These are phyloP conservation scores for Astrephomene gubernaculifera DNA, from an alignment of 139 green algal species.

Conservation along the genomic window DNA sequence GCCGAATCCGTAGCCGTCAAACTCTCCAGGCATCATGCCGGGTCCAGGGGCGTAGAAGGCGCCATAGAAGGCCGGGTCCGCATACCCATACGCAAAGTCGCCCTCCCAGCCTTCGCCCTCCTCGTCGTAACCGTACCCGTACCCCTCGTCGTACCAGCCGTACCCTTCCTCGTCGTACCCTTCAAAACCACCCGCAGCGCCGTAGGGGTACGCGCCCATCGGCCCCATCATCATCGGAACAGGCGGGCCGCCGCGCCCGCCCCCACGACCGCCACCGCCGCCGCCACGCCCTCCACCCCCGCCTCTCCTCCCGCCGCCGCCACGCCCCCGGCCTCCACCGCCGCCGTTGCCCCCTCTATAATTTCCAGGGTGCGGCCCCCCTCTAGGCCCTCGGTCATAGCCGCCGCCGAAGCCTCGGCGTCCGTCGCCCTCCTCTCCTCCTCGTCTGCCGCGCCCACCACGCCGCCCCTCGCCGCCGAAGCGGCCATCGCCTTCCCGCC, in stretches of 20 bases:
- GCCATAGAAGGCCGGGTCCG: conserved; percentile 9
- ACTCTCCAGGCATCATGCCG: not conserved
- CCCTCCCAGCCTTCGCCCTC: conserved; percentile 14
- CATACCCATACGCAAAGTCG: conserved; percentile 1
- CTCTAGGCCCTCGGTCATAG: not conserved
- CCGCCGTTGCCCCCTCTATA: not conserved
- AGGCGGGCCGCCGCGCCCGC: no score
- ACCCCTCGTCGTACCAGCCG: conserved; percentile 10
- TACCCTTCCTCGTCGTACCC: conserved; percentile 1
- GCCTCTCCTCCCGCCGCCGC: not conserved
- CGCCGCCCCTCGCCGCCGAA: not conserved
- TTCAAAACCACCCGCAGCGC: not conserved
- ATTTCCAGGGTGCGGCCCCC: not conserved
- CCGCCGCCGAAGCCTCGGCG: not conserved
- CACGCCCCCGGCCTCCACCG: not conserved
- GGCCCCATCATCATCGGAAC: no score
- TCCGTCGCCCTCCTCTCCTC: not conserved
- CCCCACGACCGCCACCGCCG: not conserved
- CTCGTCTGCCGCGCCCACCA: not conserved
- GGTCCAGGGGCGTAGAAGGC: conserved; percentile 8
- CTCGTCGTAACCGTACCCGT: conserved; percentile 15
- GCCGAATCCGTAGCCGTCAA: not conserved
- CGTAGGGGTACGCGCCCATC: not conserved
- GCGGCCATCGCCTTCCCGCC: no score
- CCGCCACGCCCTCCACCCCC: not conserved